Conservation (phyloP, 179 eudicot species). For the Sideroxylon spinosum region DNA sequence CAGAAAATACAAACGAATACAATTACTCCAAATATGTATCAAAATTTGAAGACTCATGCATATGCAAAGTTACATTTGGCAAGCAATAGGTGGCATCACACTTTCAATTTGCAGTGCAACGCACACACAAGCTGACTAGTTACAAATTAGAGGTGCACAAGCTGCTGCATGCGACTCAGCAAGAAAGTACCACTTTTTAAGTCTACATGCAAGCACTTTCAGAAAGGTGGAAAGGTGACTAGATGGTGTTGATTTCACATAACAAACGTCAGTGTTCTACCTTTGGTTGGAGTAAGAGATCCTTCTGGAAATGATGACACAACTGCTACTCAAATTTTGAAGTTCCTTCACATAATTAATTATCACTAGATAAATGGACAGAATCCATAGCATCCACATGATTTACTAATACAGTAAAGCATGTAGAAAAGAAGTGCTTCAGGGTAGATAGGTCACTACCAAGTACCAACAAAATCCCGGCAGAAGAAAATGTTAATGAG, state of each 20-base stretch:
- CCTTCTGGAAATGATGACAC: background rate
- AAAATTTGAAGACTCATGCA: background rate
- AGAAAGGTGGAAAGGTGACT: background rate
- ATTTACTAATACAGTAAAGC: background rate
- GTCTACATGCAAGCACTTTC: background rate
- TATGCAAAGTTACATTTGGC: background rate
- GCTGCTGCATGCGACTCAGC: background rate
- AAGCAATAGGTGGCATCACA: background rate
- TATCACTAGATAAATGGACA: background rate
- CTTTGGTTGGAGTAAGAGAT: background rate
- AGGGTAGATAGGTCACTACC: background rate
- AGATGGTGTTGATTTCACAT: background rate
- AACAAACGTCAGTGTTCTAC: background rate
- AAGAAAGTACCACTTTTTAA: background rate
- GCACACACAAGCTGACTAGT: too few species aligned
- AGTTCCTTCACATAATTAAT: too few species aligned
- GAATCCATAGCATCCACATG: background rate
- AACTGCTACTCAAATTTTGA: too few species aligned
- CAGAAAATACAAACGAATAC: conserved; percentile 3
- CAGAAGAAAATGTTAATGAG: background rate
- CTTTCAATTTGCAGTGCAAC: too few species aligned
- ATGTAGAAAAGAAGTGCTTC: background rate
- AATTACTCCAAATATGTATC: background rate
- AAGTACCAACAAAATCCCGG: background rate
- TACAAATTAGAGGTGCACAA: too few species aligned